phyloP scores from a whole-genome alignment of 1,284 basidiomycete genomes.

The Irpex sp. region DNA sequence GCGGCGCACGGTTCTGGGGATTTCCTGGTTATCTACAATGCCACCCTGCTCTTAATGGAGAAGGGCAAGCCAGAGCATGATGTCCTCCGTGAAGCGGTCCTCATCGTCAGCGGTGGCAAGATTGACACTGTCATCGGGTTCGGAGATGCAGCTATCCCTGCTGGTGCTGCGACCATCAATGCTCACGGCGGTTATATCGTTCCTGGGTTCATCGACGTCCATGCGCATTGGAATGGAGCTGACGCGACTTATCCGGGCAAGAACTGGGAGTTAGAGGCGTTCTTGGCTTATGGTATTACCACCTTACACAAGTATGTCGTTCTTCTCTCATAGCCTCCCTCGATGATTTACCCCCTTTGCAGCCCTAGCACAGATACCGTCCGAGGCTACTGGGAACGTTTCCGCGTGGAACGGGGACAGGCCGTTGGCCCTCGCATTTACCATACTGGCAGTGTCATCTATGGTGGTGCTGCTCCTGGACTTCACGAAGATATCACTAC shows the following conservation, averaged over 20 bases:
- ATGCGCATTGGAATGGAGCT: slow-evolving; percentile 66
- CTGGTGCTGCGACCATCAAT: slow-evolving; percentile 46
- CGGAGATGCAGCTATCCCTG: slow-evolving; percentile 30
- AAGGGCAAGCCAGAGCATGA: slow-evolving; percentile 38
- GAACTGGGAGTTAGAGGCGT: slow-evolving; percentile 70
- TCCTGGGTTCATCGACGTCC: slow-evolving; percentile 70
- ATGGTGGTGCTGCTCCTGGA: slow-evolving; percentile 47
- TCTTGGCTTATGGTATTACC: slow-evolving; percentile 73
- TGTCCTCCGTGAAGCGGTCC: slow-evolving; percentile 42
- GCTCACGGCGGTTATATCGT: slow-evolving; percentile 56
- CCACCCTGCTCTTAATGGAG: slow-evolving; percentile 62
- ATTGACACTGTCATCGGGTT: slow-evolving; percentile 45
- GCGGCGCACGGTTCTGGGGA: slow-evolving; percentile 29
- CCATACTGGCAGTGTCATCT: slow-evolving; percentile 60
- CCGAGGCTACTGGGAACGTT: slow-evolving; percentile 55
- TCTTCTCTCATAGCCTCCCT: not conserved
- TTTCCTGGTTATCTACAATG: slow-evolving; percentile 55
- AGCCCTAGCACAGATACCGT: slow-evolving; percentile 64
- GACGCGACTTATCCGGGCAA: slow-evolving; percentile 46
- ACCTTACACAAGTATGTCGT: slow-evolving; percentile 73
- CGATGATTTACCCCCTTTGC: not conserved
- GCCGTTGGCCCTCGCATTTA: slow-evolving; percentile 66
- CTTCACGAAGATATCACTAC: slow-evolving; percentile 62
- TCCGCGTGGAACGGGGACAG: slow-evolving; percentile 59
- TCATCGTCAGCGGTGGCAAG: slow-evolving; percentile 49